Percentiles rank a stretch among this genome's conserved stretches.
These are phyloP conservation scores for Whalleya microplaca DNA, from an alignment of 2,329 filamentous ascomycete genomes.

Conservation along the genomic window DNA sequence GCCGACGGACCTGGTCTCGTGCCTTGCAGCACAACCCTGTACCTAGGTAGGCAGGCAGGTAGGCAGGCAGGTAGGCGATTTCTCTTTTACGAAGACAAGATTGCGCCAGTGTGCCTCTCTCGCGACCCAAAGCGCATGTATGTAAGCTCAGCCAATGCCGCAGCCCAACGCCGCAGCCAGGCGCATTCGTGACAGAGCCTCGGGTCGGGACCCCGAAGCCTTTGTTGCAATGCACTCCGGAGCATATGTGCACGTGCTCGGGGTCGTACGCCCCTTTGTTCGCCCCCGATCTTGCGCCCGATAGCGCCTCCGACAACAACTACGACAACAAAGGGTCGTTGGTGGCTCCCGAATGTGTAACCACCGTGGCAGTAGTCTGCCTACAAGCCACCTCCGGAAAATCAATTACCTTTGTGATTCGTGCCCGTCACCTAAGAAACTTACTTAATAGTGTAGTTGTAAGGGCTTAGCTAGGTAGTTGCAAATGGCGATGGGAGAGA, in stretches of 20 bases:
- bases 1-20: background rate
- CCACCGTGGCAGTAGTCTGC: no score
- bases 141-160: background rate
- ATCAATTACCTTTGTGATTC: background rate
- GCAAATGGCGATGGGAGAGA: background rate
- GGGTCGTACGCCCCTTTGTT: background rate
- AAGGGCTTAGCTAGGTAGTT: background rate
- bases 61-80: no score
- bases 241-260: background rate
- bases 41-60: no score
- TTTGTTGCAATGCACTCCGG: background rate
- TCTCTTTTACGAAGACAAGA: no score
- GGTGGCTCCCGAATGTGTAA: no score
- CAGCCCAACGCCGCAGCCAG: background rate
- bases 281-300: no score
- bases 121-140: no score
- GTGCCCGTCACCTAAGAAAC: background rate
- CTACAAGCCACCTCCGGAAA: background rate
- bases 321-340: no score
- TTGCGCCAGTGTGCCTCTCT: no score
- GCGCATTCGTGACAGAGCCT: background rate
- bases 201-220: background rate
- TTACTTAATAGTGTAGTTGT: background rate
- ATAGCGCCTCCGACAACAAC: no score
- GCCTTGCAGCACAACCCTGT: background rate